Evolutionary conservation across 2,329 filamentous ascomycete species (phyloP).

Genomic region (Aspergillus aculeatus): DNA sequence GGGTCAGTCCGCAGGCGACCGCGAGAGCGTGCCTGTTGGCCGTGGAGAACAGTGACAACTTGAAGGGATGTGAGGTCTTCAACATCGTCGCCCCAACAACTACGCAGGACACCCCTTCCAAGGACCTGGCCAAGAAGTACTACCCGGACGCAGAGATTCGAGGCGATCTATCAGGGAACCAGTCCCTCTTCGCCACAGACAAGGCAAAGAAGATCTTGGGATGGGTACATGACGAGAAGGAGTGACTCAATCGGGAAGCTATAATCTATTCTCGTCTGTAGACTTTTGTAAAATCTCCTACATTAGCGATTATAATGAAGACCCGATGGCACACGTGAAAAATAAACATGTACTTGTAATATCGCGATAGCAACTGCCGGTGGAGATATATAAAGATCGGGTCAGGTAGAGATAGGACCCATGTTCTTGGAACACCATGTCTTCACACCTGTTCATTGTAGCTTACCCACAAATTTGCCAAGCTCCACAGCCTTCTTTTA

Average conservation of each 20-base stretch:
- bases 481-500: too few species aligned
- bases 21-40: conserved; percentile 37
- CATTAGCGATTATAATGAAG: background rate
- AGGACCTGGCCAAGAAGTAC: conserved; percentile 25
- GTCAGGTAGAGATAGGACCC: too few species aligned
- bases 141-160: conserved; percentile 27
- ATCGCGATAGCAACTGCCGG: too few species aligned
- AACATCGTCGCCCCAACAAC: conserved; percentile 37
- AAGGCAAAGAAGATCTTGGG: conserved; percentile 20
- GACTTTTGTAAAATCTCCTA: background rate
- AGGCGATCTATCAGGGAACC: conserved; percentile 22
- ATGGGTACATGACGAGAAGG: conserved; percentile 32
- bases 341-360: too few species aligned
- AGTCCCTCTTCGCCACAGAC: conserved; percentile 23
- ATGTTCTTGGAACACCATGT: too few species aligned
- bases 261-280: background rate
- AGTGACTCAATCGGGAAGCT: conserved; percentile 15
- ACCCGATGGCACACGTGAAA: too few species aligned
- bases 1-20: conserved; percentile 36
- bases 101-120: conserved; percentile 23
- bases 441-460: too few species aligned
- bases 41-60: conserved; percentile 33
- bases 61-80: conserved; percentile 36
- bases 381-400: too few species aligned
- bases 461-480: too few species aligned